Base-by-base conservation (phyloP, 768 basidiomycete genomes). In the Calocybe cyanea region DNA sequence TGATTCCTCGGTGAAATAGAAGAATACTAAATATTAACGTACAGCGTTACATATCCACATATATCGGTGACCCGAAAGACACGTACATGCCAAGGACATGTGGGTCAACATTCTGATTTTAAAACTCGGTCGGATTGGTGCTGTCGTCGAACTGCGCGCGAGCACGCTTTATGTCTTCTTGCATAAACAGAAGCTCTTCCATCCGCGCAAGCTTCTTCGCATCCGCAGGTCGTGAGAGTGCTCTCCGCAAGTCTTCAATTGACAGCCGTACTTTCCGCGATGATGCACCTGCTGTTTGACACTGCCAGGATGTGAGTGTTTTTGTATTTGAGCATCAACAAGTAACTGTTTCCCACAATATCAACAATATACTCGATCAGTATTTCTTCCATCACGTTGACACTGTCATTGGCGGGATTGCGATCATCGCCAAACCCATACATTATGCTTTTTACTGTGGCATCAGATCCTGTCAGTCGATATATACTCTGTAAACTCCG, bases 341-440 rank as follows among this genome's bases (percentile, higher is more conserved):
- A n/a, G n/a, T n/a, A 37, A 45, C 54, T 49, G 36, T 37, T 34
- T 77, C 91, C 52, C 59, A 95, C 92, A 9, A 95, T 77, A 56
- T 96, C 92, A 24, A 83, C 80, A 54, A 96, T 89, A 53, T 89
- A 93, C 62, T 93, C 91, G 34, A 92, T 78, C 41, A 95, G 68
- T 43, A 95, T 92, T 59, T 95, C 92, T 60, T 95, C 92, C 89
- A 95, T 88, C 31, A 94, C 87, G 52, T 81, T 85, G 20, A 93
- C 87, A 0, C 88, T 87, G 56, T 96, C 92, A 31, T 79, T 85
- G 2, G 90, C 85, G 0, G 92, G 89, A 54, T 90, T 87, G 13
- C 86, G 75, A 59, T 92, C 91, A 61, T 96, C 92, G 9, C 92
- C 92, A 64, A 95, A 96, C 21, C 89, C 92, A 58, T 92, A 94